phyloP scores from a whole-genome alignment of 1,284 basidiomycete genomes.

The Ustilago lituana region DNA sequence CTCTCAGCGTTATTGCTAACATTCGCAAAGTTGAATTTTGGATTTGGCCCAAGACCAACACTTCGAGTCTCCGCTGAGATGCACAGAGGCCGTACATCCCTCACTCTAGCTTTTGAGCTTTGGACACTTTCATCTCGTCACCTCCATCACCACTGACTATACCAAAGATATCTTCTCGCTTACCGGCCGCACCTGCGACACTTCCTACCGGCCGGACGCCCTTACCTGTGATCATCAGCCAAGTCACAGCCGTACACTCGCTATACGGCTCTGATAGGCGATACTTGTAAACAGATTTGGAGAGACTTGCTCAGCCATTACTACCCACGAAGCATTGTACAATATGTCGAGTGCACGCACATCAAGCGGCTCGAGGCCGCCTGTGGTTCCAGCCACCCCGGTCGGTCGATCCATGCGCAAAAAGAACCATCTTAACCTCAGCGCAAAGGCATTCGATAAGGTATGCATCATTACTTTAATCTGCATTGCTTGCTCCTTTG shows the following conservation, averaged over 20 bases:
- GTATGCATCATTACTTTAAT: constrained; percentile 10
- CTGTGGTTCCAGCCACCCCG: constrained; percentile 43
- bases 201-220: too few relatives aligned
- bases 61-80: constrained; percentile 3
- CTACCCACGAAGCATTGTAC: background rate
- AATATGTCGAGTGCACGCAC: constrained; percentile 37
- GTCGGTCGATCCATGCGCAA: constrained; percentile 45
- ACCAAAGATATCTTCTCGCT: too few relatives aligned
- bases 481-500: too few relatives aligned
- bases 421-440: constrained; percentile 52
- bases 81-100: background rate
- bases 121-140: too few relatives aligned
- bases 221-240: too few relatives aligned
- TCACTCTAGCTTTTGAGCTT: too few relatives aligned
- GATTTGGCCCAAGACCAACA: constrained; percentile 27
- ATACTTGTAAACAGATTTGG: too few relatives aligned
- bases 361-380: constrained; percentile 41
- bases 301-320: too few relatives aligned
- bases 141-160: constrained; percentile 5
- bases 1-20: constrained; percentile 15
- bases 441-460: constrained; percentile 59
- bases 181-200: too few relatives aligned
- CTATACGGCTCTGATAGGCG: background rate
- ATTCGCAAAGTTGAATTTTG: constrained; percentile 1
- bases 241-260: too few relatives aligned